These are phyloP conservation scores for Coniferiporia weirii DNA, from an alignment of 1,284 basidiomycete species.

Conservation along the genomic window DNA sequence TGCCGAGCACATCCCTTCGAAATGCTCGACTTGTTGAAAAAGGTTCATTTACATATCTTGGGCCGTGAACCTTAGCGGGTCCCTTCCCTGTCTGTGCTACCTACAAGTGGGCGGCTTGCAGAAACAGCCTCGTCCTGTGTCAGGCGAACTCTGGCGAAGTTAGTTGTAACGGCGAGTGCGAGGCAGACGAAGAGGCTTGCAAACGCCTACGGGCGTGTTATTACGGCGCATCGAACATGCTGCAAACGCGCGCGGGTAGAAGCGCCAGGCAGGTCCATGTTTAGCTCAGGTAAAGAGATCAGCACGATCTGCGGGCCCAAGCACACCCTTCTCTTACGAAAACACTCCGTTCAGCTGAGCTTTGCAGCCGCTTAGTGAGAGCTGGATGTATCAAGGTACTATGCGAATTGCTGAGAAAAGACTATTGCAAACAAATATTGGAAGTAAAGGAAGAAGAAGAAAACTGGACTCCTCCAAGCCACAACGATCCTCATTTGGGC, in stretches of 20 bases:
- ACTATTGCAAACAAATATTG: background rate
- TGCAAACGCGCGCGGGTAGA: background rate
- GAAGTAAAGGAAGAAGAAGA: background rate
- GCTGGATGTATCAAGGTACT: background rate
- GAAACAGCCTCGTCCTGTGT: too few relatives aligned
- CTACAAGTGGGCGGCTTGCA: too few relatives aligned
- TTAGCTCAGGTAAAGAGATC: too few relatives aligned
- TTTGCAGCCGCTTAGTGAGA: background rate
- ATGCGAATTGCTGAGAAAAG: background rate
- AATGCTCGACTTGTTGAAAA: too few relatives aligned
- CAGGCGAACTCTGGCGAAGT: too few relatives aligned
- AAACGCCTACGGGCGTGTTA: background rate
- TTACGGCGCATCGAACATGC: background rate
- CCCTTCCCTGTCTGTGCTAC: too few relatives aligned
- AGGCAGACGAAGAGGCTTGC: background rate
- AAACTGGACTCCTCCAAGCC: background rate
- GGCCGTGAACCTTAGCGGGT: too few relatives aligned
- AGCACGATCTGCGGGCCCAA: conserved; percentile 27
- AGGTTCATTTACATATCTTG: too few relatives aligned
- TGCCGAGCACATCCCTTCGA: too few relatives aligned
- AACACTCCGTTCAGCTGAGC: too few relatives aligned
- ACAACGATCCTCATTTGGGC: background rate
- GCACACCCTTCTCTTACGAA: conserved; percentile 18
- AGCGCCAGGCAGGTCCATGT: conserved; percentile 21
- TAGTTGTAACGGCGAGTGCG: too few relatives aligned